phyloP scores from a whole-genome alignment of 1,139 yeast genomes.

The Cylindricascospora bacillispora region DNA sequence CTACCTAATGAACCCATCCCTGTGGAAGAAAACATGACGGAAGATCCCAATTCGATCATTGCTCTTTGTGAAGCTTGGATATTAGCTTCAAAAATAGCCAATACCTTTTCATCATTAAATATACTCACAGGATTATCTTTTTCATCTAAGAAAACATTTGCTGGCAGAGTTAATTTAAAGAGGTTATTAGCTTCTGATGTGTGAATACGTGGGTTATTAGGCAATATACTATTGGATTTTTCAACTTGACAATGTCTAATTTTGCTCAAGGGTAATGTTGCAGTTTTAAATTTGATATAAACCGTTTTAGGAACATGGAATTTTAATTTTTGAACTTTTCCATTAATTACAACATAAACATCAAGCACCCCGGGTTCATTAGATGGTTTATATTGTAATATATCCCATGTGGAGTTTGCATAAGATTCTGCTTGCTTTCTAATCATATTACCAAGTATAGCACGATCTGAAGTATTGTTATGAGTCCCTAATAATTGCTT shows the following conservation, averaged over 20 bases:
- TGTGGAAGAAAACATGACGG: conserved; percentile 53
- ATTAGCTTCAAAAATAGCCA: conserved; percentile 70
- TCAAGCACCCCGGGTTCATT: conserved; percentile 60
- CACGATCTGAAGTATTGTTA: conserved; percentile 33
- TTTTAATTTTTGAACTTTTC: conserved; percentile 59
- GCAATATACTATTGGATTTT: conserved; percentile 47
- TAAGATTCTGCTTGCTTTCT: conserved; percentile 68
- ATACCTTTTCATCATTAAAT: conserved; percentile 48
- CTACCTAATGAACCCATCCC: conserved; percentile 72
- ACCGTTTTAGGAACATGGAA: conserved; percentile 66
- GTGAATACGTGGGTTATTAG: conserved; percentile 42
- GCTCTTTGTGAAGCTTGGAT: conserved; percentile 60
- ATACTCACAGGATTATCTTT: conserved; percentile 46
- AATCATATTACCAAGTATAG: conserved; percentile 54
- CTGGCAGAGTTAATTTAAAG: conserved; percentile 58
- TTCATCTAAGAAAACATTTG: conserved; percentile 46
- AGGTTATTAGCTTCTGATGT: conserved; percentile 35
- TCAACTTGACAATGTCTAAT: conserved; percentile 48
- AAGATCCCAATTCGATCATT: conserved; percentile 63
- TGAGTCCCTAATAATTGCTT: conserved; percentile 64
- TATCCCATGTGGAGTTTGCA: conserved; percentile 74
- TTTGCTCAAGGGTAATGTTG: conserved; percentile 32
- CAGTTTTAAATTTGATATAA: conserved; percentile 52
- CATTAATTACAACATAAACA: conserved; percentile 58
- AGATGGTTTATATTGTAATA: conserved; percentile 55